Conservation (phyloP, 805 yeast genomes). For the Nakazawaea siamensis region DNA sequence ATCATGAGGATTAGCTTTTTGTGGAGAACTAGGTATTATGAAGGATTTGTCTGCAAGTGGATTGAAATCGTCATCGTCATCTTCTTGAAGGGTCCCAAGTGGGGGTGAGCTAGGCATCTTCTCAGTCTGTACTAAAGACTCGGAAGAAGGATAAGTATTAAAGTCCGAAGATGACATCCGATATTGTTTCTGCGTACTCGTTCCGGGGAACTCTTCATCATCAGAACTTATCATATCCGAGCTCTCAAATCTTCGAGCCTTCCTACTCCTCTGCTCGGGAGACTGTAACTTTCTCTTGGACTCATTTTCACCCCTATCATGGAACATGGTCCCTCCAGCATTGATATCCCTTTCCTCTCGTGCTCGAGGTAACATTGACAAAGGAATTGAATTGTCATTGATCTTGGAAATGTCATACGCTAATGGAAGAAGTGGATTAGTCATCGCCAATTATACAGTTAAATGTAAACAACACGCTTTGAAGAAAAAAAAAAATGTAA, state of each 20-base stretch:
- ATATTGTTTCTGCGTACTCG: slow-evolving; percentile 1
- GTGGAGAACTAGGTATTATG: slow-evolving; percentile 17
- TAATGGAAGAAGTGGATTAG: slow-evolving; percentile 35
- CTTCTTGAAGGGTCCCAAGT: slow-evolving; percentile 19
- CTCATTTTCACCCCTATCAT: slow-evolving; percentile 31
- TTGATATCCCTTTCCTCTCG: slow-evolving; percentile 31
- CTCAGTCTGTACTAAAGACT: slow-evolving; percentile 21
- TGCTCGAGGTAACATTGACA: slow-evolving; percentile 33
- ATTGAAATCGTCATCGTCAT: slow-evolving; percentile 20
- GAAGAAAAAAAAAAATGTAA: background rate
- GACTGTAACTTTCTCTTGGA: slow-evolving; percentile 21
- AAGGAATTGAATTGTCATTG: slow-evolving; percentile 20
- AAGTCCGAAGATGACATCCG: slow-evolving; percentile 4
- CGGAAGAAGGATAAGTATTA: slow-evolving; percentile 11
- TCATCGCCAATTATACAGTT: too few relatives aligned
- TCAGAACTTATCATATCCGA: slow-evolving; percentile 10
- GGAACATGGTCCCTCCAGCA: slow-evolving; percentile 34
- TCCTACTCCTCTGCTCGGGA: background rate
- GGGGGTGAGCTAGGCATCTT: slow-evolving; percentile 31
- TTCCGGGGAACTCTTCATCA: slow-evolving; percentile 2
- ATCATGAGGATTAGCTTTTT: slow-evolving; percentile 1
- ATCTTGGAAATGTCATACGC: slow-evolving; percentile 33
- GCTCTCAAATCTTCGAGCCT: slow-evolving; percentile 4
- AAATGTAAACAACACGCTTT: too few relatives aligned
- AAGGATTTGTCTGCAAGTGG: slow-evolving; percentile 9